Evolutionary conservation across 2,329 filamentous ascomycete genomes (phyloP).

Genomic region (Fusarium torreyae): DNA sequence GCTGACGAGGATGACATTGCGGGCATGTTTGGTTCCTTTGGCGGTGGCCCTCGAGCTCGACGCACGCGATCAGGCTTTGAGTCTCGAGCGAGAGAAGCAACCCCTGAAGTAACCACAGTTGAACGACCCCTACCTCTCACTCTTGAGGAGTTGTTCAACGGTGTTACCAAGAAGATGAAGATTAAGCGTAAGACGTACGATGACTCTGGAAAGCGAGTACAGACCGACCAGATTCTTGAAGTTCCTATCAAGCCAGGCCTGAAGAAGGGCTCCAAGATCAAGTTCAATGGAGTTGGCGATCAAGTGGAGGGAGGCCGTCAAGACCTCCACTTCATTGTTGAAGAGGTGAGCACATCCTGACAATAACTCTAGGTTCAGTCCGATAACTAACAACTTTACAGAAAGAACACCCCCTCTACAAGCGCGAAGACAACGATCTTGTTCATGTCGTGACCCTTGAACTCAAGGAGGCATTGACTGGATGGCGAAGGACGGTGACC

Average conservation of each 20-base stretch:
- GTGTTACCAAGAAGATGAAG: conserved; percentile 96
- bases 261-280: conserved; percentile 98
- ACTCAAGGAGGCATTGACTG: conserved; percentile 94
- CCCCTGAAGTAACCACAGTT: conserved; percentile 91
- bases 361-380: background rate
- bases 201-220: conserved; percentile 84
- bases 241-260: conserved; percentile 96
- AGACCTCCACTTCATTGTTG: conserved; percentile 94
- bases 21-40: conserved; percentile 70
- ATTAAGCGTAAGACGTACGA: conserved; percentile 98
- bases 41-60: conserved; percentile 58
- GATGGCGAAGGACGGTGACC: conserved; percentile 91
- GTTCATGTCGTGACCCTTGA: conserved; percentile 83
- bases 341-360: conserved; percentile 77
- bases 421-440: conserved; percentile 90
- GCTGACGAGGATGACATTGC: conserved; percentile 64
- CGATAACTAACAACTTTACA: conserved; percentile 64
- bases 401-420: conserved; percentile 90
- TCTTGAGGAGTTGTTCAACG: conserved; percentile 90
- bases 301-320: conserved; percentile 97
- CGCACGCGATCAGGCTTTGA: conserved; percentile 61
- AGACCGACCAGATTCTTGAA: conserved; percentile 90
- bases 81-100: conserved; percentile 57
- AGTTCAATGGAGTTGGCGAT: conserved; percentile 97
- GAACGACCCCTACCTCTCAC: conserved; percentile 86